Base-by-base conservation (phyloP, 305 asterid genomes). In the Caryopteris hybrid region DNA sequence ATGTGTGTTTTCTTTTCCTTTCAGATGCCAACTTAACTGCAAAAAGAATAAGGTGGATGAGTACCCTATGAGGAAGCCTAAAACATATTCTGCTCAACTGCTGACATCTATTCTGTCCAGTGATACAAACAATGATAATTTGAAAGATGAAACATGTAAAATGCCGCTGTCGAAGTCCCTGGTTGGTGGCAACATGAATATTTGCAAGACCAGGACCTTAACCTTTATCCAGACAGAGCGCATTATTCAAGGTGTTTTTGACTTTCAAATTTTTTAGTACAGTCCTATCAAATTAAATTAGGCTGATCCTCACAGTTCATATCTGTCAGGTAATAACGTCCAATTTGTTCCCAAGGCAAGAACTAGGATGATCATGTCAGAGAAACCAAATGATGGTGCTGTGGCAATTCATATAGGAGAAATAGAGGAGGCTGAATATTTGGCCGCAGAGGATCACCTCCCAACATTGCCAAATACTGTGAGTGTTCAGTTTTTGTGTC, bases 401-500 rank as follows among this genome's bases (percentile, higher is more conserved):
- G 99, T 95, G 58, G 94, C 97, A 45, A 47, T 84, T 81, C 88
- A 84, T 86, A 86, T 91, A 45, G 98, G 99, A 62, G 98, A 95
- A 64, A 88, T 95, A 62, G 96, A 89, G 51, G 82, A 82, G 58
- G 76, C 62, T 61, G 94, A 83, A 10, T 95, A 85, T 76, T 80
- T 78, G 70, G 87, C 90, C 23, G 90, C 76, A 13, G 96, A 91
- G 79, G 98, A 95, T 69, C 82, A 75, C 81, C 96, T 95, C 74
- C 99, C 97, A 67, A 89, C 89, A n/a, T 76, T 95, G 75, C 95
- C 98, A 42, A 91, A 85, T 84, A 83, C 98, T 38, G 99, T 95
- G 83, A 91, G 97, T 80, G 31, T 66, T 33, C 38, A 16, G 53
- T 42, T 59, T 18, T 59, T 57, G 34, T 64, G 51, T 55, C 54